Conservation (phyloP, 2,329 filamentous ascomycete genomes). For the Pseudogymnoascus sp. region DNA sequence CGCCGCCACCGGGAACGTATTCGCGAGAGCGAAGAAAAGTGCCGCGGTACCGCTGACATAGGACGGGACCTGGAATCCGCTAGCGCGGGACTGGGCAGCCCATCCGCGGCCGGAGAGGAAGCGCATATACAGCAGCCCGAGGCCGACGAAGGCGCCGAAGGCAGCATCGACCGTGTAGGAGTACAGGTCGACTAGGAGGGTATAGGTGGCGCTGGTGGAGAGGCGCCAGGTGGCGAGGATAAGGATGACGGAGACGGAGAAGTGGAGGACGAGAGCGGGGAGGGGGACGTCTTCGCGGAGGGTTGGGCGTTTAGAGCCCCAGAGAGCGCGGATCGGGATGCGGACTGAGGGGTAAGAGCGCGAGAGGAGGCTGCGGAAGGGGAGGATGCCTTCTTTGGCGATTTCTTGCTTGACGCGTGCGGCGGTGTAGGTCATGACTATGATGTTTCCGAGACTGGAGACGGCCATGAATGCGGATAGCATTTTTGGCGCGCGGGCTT, state of each 20-base stretch:
- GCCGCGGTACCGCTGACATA: not conserved
- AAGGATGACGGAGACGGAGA: not conserved
- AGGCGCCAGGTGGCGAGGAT: conserved; percentile 15
- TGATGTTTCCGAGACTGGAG: conserved; percentile 47
- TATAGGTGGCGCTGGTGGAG: conserved; percentile 24
- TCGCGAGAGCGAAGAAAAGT: not conserved
- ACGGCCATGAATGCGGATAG: conserved; percentile 45
- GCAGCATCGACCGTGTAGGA: conserved; percentile 33
- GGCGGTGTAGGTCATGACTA: conserved; percentile 49
- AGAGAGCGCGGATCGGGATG: conserved; percentile 16
- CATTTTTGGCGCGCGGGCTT: conserved; percentile 26
- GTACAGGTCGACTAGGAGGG: conserved; percentile 31
- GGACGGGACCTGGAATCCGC: not conserved
- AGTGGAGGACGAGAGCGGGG: conserved; percentile 19
- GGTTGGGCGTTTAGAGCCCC: conserved; percentile 23
- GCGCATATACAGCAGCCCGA: conserved; percentile 29
- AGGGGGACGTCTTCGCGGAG: conserved; percentile 26
- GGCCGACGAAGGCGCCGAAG: conserved; percentile 27
- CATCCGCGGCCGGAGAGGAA: conserved; percentile 11
- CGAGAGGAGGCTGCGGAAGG: conserved; percentile 42
- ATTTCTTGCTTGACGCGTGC: conserved; percentile 52
- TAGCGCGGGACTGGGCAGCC: not conserved
- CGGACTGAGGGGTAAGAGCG: conserved; percentile 6
- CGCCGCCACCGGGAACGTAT: conserved; percentile 7
- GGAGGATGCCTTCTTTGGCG: conserved; percentile 49